Percentiles rank a stretch among this genome's conserved stretches.
phyloP scores from a whole-genome alignment of 2,329 filamentous ascomycete species.

The Epichloe aotearoae region DNA sequence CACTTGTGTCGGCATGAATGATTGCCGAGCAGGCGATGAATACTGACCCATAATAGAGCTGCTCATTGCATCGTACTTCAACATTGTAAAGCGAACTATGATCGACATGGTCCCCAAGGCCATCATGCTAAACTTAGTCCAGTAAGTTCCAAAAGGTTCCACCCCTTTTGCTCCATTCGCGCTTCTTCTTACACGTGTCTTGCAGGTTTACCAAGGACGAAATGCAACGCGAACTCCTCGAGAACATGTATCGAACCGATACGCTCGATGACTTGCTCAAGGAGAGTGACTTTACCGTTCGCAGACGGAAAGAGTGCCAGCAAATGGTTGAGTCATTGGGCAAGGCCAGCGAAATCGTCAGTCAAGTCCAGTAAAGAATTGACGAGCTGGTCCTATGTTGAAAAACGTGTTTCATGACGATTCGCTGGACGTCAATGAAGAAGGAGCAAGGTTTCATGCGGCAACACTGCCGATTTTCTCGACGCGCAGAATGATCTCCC shows the following conservation, averaged over 20 bases:
- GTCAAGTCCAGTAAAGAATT: conserved; percentile 48
- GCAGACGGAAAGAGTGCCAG: conserved; percentile 93
- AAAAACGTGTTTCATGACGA: neutral
- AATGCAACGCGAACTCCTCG: conserved; percentile 93
- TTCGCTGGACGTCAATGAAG: neutral
- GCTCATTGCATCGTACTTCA: conserved; percentile 92
- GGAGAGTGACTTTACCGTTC: conserved; percentile 93
- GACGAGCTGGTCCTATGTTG: neutral
- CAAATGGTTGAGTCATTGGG: conserved; percentile 94
- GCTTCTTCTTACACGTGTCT: conserved; percentile 1
- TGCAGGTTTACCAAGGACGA: conserved; percentile 84
- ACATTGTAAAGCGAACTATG: conserved; percentile 96
- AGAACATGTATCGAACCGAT: conserved; percentile 90
- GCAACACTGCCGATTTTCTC: neutral
- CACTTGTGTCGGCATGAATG: neutral
- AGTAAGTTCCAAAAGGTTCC: conserved; percentile 45
- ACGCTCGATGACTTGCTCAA: conserved; percentile 90
- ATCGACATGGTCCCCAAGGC: conserved; percentile 99
- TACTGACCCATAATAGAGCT: conserved; percentile 46
- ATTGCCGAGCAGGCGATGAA: neutral
- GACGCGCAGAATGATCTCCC: neutral
- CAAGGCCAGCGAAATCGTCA: conserved; percentile 92
- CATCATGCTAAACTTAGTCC: conserved; percentile 93
- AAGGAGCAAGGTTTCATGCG: neutral
- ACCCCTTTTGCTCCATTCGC: neutral